Percentiles rank a stretch among this genome's conserved stretches.
Evolutionary conservation across 306 rosid species (phyloP).

Genomic region (Malus domestica): DNA sequence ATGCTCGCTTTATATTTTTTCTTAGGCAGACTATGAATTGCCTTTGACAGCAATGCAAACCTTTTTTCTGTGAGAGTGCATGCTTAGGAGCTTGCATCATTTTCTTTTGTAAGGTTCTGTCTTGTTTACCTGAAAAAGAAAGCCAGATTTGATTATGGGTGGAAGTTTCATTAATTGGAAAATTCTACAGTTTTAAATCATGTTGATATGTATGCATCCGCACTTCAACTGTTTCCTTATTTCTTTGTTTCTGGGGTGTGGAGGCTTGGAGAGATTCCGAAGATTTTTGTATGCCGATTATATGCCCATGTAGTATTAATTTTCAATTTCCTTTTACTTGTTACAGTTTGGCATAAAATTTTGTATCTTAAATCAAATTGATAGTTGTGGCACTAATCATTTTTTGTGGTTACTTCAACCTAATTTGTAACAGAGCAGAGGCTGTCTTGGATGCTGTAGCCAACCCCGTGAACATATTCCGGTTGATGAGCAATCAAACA

Average conservation of each 20-base stretch:
- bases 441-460: constrained; percentile 67
- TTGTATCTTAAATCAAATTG: constrained; percentile 6
- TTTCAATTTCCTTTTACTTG: background rate
- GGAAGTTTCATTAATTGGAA: background rate
- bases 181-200: background rate
- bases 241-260: background rate
- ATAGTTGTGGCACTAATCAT: constrained; percentile 35
- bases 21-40: background rate
- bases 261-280: background rate
- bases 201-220: background rate
- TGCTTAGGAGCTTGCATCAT: background rate
- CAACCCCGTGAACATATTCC: constrained; percentile 26
- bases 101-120: background rate
- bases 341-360: background rate
- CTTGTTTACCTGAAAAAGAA: background rate
- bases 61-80: background rate
- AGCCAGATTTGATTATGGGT: background rate
- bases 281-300: background rate
- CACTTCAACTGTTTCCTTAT: background rate
- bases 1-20: background rate
- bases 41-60: background rate
- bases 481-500: constrained; percentile 40
- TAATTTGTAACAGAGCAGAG: constrained; percentile 85
- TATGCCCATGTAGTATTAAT: background rate
- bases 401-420: constrained; percentile 41